A percentile compares a stretch with the other conserved stretches of the same genome.
Evolutionary conservation across 2,329 filamentous ascomycete genomes (phyloP).

Genomic region (Camptophora hylomeconis): DNA sequence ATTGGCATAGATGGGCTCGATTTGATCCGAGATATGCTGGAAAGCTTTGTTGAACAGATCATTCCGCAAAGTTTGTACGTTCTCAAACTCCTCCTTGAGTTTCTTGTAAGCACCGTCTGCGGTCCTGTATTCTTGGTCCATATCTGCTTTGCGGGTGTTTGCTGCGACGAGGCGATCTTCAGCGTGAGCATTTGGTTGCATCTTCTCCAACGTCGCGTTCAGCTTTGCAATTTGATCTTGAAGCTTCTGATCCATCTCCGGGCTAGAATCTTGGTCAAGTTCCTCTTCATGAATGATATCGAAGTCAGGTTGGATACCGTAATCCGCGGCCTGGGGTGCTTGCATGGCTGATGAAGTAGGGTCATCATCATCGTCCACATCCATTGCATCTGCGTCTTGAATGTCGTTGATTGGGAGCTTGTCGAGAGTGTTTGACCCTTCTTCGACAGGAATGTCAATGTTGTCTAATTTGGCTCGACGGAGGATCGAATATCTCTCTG

Average conservation of each 20-base stretch:
- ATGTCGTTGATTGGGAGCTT: conserved; percentile 79
- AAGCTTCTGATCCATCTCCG: conserved; percentile 60
- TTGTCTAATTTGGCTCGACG: conserved; percentile 89
- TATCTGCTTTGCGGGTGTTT: conserved; percentile 66
- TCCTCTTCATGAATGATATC: conserved; percentile 68
- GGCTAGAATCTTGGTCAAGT: conserved; percentile 62
- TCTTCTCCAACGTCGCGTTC: conserved; percentile 71
- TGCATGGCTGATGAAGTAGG: conserved; percentile 33
- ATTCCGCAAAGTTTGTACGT: conserved; percentile 67
- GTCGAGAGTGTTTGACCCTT: conserved; percentile 60
- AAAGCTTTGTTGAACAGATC: conserved; percentile 95
- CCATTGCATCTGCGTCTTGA: conserved; percentile 56
- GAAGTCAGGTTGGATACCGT: conserved; percentile 86
- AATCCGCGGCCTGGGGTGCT: conserved; percentile 55
- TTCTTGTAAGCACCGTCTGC: conserved; percentile 61
- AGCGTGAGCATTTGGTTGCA: conserved; percentile 93
- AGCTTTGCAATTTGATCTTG: conserved; percentile 65
- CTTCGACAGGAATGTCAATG: conserved; percentile 66
- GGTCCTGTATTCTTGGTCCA: conserved; percentile 80
- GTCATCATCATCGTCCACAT: conserved; percentile 39
- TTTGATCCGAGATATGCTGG: conserved; percentile 86
- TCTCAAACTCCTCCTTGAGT: conserved; percentile 71
- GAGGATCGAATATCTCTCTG: conserved; percentile 70
- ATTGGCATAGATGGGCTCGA: conserved; percentile 86
- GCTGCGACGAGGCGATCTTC: conserved; percentile 82